Percentiles rank a stretch among this genome's conserved stretches.
These are phyloP conservation scores for Aureobasidium musti DNA, from an alignment of 2,329 filamentous ascomycete genomes.

Conservation along the genomic window DNA sequence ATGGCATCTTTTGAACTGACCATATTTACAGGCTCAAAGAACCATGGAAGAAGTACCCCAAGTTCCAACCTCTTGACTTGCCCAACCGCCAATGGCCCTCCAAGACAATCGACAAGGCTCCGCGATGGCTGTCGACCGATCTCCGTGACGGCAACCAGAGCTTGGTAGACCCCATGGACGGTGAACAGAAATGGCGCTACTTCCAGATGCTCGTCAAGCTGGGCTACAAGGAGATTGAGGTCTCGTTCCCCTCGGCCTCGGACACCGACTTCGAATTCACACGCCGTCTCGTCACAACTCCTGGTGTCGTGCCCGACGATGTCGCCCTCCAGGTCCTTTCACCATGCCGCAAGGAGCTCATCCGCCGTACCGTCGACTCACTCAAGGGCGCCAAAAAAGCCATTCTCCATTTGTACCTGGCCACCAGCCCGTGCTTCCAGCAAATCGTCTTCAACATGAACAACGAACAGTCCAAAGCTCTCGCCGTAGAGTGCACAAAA, in stretches of 20 bases:
- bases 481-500: conserved; percentile 83
- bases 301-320: conserved; percentile 80
- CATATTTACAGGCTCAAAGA: conserved; percentile 61
- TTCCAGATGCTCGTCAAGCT: conserved; percentile 92
- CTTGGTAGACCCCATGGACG: conserved; percentile 91
- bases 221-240: conserved; percentile 97
- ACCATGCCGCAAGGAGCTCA: conserved; percentile 88
- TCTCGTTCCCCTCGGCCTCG: conserved; percentile 92
- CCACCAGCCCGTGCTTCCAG: conserved; percentile 94
- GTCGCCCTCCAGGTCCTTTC: conserved; percentile 91
- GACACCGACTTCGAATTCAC: conserved; percentile 98
- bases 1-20: neutral
- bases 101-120: conserved; percentile 79
- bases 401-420: conserved; percentile 92
- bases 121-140: conserved; percentile 87
- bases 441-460: conserved; percentile 85
- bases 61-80: conserved; percentile 66
- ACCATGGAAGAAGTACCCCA: conserved; percentile 74
- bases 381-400: conserved; percentile 89
- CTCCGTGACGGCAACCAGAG: conserved; percentile 93
- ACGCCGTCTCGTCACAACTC: conserved; percentile 79
- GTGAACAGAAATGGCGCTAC: conserved; percentile 91
- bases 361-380: conserved; percentile 84
- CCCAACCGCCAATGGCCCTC: conserved; percentile 79
- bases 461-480: conserved; percentile 75